A percentile compares a stretch with the other conserved stretches of the same genome.
phyloP scores from a whole-genome alignment of 768 basidiomycete genomes.

The Neoboletus brunneissimus region DNA sequence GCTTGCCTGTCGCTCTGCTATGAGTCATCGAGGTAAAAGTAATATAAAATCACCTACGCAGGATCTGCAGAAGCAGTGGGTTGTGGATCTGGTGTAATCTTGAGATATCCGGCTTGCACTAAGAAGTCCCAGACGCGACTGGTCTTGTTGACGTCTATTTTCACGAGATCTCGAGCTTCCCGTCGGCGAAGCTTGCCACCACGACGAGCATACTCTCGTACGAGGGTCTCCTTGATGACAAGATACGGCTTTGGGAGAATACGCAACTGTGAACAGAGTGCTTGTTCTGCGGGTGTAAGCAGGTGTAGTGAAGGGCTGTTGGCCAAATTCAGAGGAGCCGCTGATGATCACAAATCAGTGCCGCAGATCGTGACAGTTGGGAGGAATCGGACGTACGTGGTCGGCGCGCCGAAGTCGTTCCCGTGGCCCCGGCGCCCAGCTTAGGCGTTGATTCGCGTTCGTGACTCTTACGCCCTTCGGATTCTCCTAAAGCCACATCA shows the following conservation, averaged over 20 bases:
- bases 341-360: conserved; percentile 23
- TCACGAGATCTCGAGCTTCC: conserved; percentile 86
- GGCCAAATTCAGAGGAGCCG: conserved; percentile 80
- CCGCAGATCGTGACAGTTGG: background rate
- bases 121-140: conserved; percentile 92
- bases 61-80: conserved; percentile 35
- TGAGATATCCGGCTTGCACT: conserved; percentile 79
- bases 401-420: conserved; percentile 39
- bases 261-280: conserved; percentile 82
- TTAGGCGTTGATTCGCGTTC: conserved; percentile 64
- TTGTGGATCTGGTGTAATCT: conserved; percentile 55
- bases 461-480: conserved; percentile 53
- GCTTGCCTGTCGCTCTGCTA: conserved; percentile 11
- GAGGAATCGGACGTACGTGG: conserved; percentile 34
- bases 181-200: conserved; percentile 85
- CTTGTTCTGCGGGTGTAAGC: conserved; percentile 83
- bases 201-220: conserved; percentile 88
- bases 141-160: conserved; percentile 92
- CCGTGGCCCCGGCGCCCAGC: conserved; percentile 33
- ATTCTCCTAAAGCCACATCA: conserved; percentile 33
- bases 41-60: conserved; percentile 30
- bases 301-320: conserved; percentile 89
- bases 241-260: conserved; percentile 96
- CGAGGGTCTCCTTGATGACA: conserved; percentile 90
- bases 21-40: background rate